These are phyloP conservation scores for Litsea cubeba DNA, from an alignment of 164 flowering plant genomes.

Conservation along the genomic window DNA sequence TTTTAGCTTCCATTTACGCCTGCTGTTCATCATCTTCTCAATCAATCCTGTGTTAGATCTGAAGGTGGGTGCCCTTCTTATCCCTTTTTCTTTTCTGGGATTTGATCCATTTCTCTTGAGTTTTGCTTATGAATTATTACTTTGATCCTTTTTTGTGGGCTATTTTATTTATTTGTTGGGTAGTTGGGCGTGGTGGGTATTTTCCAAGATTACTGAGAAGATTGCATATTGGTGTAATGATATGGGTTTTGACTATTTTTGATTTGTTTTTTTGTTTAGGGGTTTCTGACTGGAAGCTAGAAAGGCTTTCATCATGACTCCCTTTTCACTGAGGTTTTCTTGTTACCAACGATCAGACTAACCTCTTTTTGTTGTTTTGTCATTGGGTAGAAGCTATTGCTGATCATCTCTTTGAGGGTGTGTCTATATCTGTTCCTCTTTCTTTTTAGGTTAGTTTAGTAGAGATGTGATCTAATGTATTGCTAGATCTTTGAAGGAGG, in stretches of 20 bases:
- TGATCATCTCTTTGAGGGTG: neutral
- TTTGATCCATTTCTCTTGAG: neutral
- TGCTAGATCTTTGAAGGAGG: neutral
- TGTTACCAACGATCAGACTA: neutral
- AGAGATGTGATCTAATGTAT: neutral
- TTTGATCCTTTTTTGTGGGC: neutral
- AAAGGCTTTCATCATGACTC: constrained; percentile 40
- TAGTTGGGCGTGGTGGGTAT: neutral
- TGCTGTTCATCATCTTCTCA: neutral
- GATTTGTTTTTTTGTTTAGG: neutral
- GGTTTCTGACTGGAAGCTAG: constrained; percentile 18
- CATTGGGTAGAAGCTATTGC: neutral
- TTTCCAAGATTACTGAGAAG: constrained; percentile 16
- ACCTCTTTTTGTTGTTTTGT: neutral
- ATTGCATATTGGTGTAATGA: constrained; percentile 59
- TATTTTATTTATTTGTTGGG: neutral
- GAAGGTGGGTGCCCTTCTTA: constrained; percentile 11
- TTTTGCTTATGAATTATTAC: no score
- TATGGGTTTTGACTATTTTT: constrained; percentile 30
- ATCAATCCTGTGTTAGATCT: neutral
- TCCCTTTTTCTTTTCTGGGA: neutral
- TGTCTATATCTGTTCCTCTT: neutral
- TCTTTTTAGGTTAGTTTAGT: neutral
- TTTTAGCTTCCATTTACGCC: constrained; percentile 16
- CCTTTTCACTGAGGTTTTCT: constrained; percentile 1